These are phyloP conservation scores for Plasmodium knowlesi DNA, from an alignment of 169 alveolate genomes.

Conservation along the genomic window DNA sequence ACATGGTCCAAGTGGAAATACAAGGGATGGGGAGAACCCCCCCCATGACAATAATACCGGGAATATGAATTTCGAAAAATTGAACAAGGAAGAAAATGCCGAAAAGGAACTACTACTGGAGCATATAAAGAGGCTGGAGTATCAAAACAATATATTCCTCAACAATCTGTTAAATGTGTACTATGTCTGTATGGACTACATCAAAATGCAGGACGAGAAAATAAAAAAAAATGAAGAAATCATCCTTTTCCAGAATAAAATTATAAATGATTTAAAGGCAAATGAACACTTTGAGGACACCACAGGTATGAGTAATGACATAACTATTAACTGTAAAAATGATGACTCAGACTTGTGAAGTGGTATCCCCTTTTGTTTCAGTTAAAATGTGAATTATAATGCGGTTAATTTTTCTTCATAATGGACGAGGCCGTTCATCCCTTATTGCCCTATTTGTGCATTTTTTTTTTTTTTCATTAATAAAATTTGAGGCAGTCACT, in stretches of 20 bases:
- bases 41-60: not conserved
- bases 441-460: not conserved
- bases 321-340: not conserved
- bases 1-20: not conserved
- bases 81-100: not conserved
- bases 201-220: constrained; percentile 72
- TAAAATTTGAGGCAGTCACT: not conserved
- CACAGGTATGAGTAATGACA: constrained; percentile 18
- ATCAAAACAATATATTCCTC: constrained; percentile 72
- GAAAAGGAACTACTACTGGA: constrained; percentile 39
- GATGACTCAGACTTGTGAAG: not conserved
- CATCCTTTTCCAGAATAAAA: constrained; percentile 30
- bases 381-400: not conserved
- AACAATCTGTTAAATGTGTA: constrained; percentile 70
- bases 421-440: not conserved
- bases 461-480: not conserved
- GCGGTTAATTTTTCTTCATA: not conserved
- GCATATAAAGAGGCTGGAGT: constrained; percentile 67
- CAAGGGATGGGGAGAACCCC: not conserved
- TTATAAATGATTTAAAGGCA: constrained; percentile 26
- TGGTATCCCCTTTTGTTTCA: not conserved
- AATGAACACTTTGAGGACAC: constrained; percentile 13
- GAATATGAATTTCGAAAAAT: not conserved
- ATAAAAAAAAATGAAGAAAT: constrained; percentile 63
- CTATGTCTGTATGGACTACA: constrained; percentile 67